These are phyloP conservation scores for Clonostachys rosea DNA, from an alignment of 2,329 filamentous ascomycete species.

Conservation along the genomic window DNA sequence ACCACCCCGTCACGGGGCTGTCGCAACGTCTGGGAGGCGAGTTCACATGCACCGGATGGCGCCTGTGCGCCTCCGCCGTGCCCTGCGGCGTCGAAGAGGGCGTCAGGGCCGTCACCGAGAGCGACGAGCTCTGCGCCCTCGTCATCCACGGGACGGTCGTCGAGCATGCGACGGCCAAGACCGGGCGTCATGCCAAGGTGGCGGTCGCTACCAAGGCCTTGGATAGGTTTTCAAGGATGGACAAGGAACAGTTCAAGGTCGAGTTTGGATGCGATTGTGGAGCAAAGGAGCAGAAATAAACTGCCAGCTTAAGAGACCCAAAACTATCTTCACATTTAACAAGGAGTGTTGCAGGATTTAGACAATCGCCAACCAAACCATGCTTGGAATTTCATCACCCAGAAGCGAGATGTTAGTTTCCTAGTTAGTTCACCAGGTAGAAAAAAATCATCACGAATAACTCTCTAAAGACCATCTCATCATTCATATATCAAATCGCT, in stretches of 20 bases:
- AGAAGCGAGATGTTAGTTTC: too few species aligned
- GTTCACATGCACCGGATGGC: constrained; percentile 60
- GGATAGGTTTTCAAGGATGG: constrained; percentile 34
- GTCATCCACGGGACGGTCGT: constrained; percentile 70
- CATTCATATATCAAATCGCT: too few species aligned
- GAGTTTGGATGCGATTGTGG: neutral
- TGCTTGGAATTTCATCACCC: too few species aligned
- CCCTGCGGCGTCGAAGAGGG: constrained; percentile 32
- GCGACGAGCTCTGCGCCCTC: constrained; percentile 64
- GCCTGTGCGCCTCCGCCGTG: constrained; percentile 45
- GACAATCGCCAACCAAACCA: too few species aligned
- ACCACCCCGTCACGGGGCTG: constrained; percentile 77
- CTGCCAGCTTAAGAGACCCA: too few species aligned
- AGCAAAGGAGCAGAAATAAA: neutral
- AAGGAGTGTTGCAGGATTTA: too few species aligned
- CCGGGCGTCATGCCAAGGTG: constrained; percentile 69
- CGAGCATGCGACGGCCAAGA: constrained; percentile 56
- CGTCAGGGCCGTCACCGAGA: constrained; percentile 29
- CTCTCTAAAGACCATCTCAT: too few species aligned
- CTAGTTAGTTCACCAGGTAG: too few species aligned
- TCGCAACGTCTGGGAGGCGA: constrained; percentile 57
- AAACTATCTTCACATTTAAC: too few species aligned
- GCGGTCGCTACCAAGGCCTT: constrained; percentile 58
- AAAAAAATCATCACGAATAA: too few species aligned
- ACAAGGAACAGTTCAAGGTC: constrained; percentile 32